Percentiles rank a stretch among this genome's conserved stretches.
Conservation (phyloP, 2,329 filamentous ascomycete genomes). For the Aspergillus intermedius region DNA sequence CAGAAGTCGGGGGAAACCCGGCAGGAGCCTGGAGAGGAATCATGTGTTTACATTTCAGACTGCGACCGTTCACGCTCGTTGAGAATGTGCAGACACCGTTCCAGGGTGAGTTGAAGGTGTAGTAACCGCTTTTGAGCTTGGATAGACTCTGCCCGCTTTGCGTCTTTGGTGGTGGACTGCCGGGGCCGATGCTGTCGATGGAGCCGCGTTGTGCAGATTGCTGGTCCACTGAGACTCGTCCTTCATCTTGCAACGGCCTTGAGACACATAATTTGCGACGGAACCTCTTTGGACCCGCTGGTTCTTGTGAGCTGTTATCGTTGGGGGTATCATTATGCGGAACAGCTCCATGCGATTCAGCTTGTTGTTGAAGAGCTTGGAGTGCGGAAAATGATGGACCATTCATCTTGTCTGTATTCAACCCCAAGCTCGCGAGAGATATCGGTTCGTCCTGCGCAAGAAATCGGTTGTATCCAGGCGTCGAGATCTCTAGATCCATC, state of each 20-base stretch:
- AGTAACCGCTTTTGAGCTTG: conserved; percentile 43
- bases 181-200: conserved; percentile 6
- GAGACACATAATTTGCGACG: conserved; percentile 29
- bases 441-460: conserved; percentile 32
- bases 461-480: conserved; percentile 56
- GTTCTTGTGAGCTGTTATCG: conserved; percentile 8
- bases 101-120: conserved; percentile 81
- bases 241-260: conserved; percentile 16
- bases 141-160: conserved; percentile 10
- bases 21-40: conserved; percentile 38
- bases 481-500: conserved; percentile 52
- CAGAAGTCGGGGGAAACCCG: conserved; percentile 14
- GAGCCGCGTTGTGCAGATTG: conserved; percentile 10
- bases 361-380: conserved; percentile 3
- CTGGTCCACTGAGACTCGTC: conserved; percentile 14
- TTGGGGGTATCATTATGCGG: neutral
- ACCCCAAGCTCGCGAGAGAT: conserved; percentile 25
- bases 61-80: conserved; percentile 68
- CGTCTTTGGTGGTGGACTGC: conserved; percentile 8
- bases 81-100: conserved; percentile 78
- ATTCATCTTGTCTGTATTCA: conserved; percentile 14
- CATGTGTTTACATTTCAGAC: conserved; percentile 67
- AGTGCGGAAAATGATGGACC: conserved; percentile 5
- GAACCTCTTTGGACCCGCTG: conserved; percentile 22
- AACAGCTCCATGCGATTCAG: neutral